Evolutionary conservation across 2,329 filamentous ascomycete species (phyloP).

Genomic region (Stachybotrys echinatus): DNA sequence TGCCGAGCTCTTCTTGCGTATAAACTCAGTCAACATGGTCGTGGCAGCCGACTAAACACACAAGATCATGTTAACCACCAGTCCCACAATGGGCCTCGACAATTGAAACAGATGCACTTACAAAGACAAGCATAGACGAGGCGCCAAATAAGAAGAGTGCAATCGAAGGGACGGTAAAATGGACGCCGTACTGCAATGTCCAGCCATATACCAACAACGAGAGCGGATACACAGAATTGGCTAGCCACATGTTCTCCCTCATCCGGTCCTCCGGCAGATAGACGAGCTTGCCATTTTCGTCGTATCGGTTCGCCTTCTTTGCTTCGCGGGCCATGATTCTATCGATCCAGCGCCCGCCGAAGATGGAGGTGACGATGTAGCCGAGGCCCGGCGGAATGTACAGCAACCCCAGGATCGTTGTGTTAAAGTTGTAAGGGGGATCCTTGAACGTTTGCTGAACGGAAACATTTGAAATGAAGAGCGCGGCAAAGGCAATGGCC

Average conservation of each 20-base stretch:
- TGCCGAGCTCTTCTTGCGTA: slow-evolving; percentile 63
- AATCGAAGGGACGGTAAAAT: slow-evolving; percentile 58
- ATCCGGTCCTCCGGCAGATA: slow-evolving; percentile 76
- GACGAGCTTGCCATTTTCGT: slow-evolving; percentile 59
- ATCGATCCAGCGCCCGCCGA: slow-evolving; percentile 76
- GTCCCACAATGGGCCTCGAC: too few relatives aligned
- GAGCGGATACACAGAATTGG: slow-evolving; percentile 63
- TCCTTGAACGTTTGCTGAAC: slow-evolving; percentile 64
- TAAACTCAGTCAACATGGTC: slow-evolving; percentile 82
- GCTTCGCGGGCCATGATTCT: slow-evolving; percentile 75
- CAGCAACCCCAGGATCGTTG: slow-evolving; percentile 66
- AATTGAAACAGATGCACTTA: slow-evolving; percentile 18
- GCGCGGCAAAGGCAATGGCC: slow-evolving; percentile 66
- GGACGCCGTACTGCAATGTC: slow-evolving; percentile 59
- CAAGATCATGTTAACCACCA: too few relatives aligned
- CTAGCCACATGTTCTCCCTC: slow-evolving; percentile 76
- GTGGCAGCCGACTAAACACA: slow-evolving; percentile 58
- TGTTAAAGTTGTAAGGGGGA: slow-evolving; percentile 62
- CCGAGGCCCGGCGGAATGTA: slow-evolving; percentile 74
- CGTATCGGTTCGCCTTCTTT: slow-evolving; percentile 61
- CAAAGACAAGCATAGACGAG: slow-evolving; percentile 77
- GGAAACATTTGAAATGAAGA: slow-evolving; percentile 75
- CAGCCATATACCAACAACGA: slow-evolving; percentile 75
- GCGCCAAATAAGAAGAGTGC: slow-evolving; percentile 71
- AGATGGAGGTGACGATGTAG: slow-evolving; percentile 62